These are phyloP conservation scores for Trypanosoma mega DNA, from an alignment of 208 protist genomes.

Conservation along the genomic window DNA sequence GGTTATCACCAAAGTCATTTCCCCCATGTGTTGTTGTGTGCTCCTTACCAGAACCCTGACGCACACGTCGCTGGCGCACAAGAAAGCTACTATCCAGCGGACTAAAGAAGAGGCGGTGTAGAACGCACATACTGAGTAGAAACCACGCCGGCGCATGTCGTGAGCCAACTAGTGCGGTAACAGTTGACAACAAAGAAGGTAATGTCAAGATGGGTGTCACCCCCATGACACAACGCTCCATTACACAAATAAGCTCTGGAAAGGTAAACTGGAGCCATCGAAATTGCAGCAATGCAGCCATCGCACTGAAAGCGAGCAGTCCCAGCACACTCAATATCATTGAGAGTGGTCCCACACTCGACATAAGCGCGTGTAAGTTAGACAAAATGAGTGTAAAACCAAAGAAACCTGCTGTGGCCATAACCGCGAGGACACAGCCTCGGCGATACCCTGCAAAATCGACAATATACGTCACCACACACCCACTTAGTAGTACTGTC, in stretches of 20 bases:
- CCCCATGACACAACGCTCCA: conserved; percentile 68
- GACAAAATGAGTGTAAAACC: conserved; percentile 57
- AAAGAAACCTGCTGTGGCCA: conserved; percentile 47
- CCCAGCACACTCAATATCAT: conserved; percentile 57
- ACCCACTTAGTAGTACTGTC: conserved; percentile 58
- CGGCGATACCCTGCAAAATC: conserved; percentile 76
- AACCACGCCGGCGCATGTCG: conserved; percentile 71
- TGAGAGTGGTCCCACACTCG: conserved; percentile 60
- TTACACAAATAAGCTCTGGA: conserved; percentile 60
- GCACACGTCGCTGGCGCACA: conserved; percentile 15
- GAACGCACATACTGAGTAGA: conserved; percentile 47
- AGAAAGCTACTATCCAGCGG: conserved; percentile 81
- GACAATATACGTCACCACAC: conserved; percentile 67
- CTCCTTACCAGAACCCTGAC: no score
- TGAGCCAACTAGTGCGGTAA: conserved; percentile 60
- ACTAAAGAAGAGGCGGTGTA: conserved; percentile 74
- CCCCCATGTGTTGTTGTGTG: no score
- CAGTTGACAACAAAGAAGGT: conserved; percentile 62
- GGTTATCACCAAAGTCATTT: no score
- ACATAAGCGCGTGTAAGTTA: conserved; percentile 57
- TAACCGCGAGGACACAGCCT: conserved; percentile 47
- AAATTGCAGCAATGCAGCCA: conserved; percentile 72
- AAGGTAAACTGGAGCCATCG: conserved; percentile 75
- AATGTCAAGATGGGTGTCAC: conserved; percentile 63
- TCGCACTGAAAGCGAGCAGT: conserved; percentile 36